A percentile compares a stretch with the other conserved stretches of the same genome.
Conservation (phyloP, 305 asterid species). For the Solanum aculeatissimum region DNA sequence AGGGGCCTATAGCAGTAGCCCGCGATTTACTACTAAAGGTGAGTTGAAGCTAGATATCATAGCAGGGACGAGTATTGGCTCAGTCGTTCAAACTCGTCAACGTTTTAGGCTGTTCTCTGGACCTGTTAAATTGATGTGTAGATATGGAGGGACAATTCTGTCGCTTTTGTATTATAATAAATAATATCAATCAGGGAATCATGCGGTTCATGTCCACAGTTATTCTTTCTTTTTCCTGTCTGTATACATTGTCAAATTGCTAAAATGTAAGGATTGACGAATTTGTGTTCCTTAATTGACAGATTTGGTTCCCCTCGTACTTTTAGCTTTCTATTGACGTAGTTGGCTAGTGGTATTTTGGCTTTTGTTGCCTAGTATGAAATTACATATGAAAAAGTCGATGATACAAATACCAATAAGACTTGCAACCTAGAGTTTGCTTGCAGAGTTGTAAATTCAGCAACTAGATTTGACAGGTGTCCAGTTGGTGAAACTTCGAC, state of each 20-base stretch:
- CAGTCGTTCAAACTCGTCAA: neutral
- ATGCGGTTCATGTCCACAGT: neutral
- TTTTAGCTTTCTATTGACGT: neutral
- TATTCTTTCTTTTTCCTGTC: neutral
- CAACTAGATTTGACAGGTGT: neutral
- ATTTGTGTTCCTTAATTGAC: neutral
- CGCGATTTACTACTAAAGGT: neutral
- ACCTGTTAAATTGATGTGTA: neutral
- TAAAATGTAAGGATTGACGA: neutral
- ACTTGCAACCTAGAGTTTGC: neutral
- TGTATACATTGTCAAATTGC: neutral
- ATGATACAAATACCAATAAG: no score
- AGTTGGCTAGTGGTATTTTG: neutral
- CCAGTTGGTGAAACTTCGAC: neutral
- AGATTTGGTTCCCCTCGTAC: neutral
- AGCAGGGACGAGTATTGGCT: neutral
- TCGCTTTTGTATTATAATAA: neutral
- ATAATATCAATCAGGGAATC: neutral
- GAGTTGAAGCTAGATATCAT: neutral
- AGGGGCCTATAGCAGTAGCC: neutral
- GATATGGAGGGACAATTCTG: neutral
- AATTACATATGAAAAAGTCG: no score
- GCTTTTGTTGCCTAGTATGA: no score
- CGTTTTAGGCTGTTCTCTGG: neutral
- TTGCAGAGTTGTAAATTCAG: neutral